These are phyloP conservation scores for Aspergillus tubingensis DNA, from an alignment of 2,329 filamentous ascomycete species.

Conservation along the genomic window DNA sequence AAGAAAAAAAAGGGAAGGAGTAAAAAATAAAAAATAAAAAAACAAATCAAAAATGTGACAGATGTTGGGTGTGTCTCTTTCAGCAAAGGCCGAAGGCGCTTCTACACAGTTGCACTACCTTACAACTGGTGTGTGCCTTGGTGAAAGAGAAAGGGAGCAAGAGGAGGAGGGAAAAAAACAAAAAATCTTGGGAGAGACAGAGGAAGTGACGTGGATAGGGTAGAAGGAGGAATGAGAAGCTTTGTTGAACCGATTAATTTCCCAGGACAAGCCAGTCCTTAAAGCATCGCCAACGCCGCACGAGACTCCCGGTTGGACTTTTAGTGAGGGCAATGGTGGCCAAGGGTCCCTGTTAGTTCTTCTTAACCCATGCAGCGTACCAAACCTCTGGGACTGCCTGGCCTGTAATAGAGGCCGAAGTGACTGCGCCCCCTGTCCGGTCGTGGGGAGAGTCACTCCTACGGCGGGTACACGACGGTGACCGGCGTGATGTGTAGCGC, in stretches of 20 bases:
- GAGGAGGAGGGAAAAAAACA: not conserved
- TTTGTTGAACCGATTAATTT: conserved; percentile 12
- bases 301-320: conserved; percentile 23
- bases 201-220: not conserved
- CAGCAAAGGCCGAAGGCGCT: conserved; percentile 1
- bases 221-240: conserved; percentile 5
- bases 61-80: conserved; percentile 8
- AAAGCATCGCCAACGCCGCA: conserved; percentile 23
- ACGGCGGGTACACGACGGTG: conserved; percentile 22
- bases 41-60: conserved; percentile 1
- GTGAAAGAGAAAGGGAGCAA: not conserved
- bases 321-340: conserved; percentile 19
- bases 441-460: conserved; percentile 17
- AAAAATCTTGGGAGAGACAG: too few relatives aligned
- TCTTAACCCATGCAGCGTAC: conserved; percentile 29
- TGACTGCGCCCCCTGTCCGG: conserved; percentile 23
- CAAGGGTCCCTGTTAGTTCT: conserved; percentile 23
- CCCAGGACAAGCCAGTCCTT: conserved; percentile 8
- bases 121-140: not conserved
- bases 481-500: conserved; percentile 21
- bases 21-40: not conserved
- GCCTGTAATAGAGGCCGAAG: conserved; percentile 22
- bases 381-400: conserved; percentile 23
- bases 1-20: not conserved
- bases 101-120: conserved; percentile 1